Evolutionary conservation across 2,329 filamentous ascomycete species (phyloP), one percentile per base, ranked within the genome.

Genomic region (Pseudocercospora vitis): DNA sequence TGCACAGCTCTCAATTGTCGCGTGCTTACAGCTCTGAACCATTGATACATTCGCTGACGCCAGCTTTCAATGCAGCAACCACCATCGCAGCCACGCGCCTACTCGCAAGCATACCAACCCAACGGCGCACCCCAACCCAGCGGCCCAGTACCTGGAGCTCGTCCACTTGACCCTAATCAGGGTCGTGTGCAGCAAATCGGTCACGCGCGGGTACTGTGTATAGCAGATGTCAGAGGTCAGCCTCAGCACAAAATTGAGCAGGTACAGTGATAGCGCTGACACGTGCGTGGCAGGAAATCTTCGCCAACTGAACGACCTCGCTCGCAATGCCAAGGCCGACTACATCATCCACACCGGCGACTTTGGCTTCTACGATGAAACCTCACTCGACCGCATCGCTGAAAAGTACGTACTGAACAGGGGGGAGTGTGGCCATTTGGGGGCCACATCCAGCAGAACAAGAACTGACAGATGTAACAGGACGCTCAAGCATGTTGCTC

Each of bases 271-370:
- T 14, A 52, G 50, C 33, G 46, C 60, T 64, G 40, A 66, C 48
- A 47, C 14, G 42, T 52, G 31, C 29, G 23, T n/a, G 19, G 35
- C 50, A 99, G 94, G 94, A 74, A 96, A 97, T 73, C 79, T 99
- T 64, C 85, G 87, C 76, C 96, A 94, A 63, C 80, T 99, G 68
- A 99, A 99, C 76, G 91, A 97, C 58, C 86, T 99, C 58, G 94
- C 94, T 61, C 95, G 89, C 74, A 88, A 94, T 71, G 92, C 94
- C 59, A 88, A 88, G 71, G 94, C 94, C 66, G 91, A 96, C 76
- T 91, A 96, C 77, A 96, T 99, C 74, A 91, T 99, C 68, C 94
- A 99, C 62, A 99, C 94, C 16, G 94, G 94, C 73, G 94, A 99
- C 73, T 99, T 99, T 71, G 94, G 94, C 59, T 99, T 99, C 77